phyloP scores from a whole-genome alignment of 768 basidiomycete genomes.

The Rhizopogon salebrosus region DNA sequence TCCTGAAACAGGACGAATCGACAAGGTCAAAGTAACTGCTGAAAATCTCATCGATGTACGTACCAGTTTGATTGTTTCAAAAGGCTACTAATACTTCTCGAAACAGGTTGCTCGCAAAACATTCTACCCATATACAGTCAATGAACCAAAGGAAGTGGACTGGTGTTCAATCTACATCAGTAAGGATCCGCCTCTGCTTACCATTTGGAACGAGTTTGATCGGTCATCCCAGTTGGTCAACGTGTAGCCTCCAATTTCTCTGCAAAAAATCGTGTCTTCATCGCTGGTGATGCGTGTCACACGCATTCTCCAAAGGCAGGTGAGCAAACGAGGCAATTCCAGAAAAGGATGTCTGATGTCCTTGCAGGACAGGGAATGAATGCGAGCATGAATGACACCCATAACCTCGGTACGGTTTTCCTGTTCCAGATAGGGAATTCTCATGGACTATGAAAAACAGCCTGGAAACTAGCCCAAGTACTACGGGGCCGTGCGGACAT shows the following conservation, averaged over 20 bases:
- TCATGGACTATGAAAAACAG: constrained; percentile 10
- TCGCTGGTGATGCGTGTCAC: constrained; percentile 73
- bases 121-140: constrained; percentile 50
- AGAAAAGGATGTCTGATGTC: neutral
- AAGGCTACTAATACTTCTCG: neutral
- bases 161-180: constrained; percentile 77
- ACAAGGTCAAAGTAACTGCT: constrained; percentile 46
- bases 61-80: neutral
- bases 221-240: constrained; percentile 52
- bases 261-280: constrained; percentile 61
- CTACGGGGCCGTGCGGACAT: constrained; percentile 35
- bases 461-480: constrained; percentile 46
- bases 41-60: constrained; percentile 49
- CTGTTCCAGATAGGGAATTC: neutral
- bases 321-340: constrained; percentile 13
- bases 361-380: constrained; percentile 70
- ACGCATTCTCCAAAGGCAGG: constrained; percentile 66
- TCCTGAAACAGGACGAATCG: constrained; percentile 43
- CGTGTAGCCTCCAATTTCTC: constrained; percentile 64
- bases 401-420: constrained; percentile 49
- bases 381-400: constrained; percentile 71
- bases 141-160: constrained; percentile 43
- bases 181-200: constrained; percentile 25
- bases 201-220: neutral
- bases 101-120: constrained; percentile 50